These are phyloP conservation scores for Adiantum capillusveneris DNA, from an alignment of 75 land plant species.

Conservation along the genomic window DNA sequence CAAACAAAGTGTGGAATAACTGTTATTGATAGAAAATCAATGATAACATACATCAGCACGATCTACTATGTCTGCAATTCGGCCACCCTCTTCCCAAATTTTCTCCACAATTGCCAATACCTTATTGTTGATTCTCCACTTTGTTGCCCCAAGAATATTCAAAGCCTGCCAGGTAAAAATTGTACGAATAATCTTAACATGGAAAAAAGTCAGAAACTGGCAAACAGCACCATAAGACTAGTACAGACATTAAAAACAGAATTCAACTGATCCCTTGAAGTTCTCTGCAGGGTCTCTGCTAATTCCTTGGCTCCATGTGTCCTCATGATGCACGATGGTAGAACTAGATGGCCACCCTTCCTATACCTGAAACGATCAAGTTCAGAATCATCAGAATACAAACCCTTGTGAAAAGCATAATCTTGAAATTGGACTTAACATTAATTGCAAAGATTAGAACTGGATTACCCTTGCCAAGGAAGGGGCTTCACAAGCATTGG, in stretches of 20 bases:
- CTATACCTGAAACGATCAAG: conserved; percentile 60
- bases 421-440: too few relatives aligned
- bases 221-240: background rate
- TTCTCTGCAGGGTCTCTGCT: conserved; percentile 51
- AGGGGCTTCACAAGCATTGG: conserved; percentile 88
- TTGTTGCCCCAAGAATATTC: conserved; percentile 71
- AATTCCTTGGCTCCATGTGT: conserved; percentile 86
- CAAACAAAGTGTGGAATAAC: too few relatives aligned
- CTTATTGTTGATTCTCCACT: conserved; percentile 77
- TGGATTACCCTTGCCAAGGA: conserved; percentile 90
- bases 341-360: conserved; percentile 68
- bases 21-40: too few relatives aligned
- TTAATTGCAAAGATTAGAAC: too few relatives aligned
- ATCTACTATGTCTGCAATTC: conserved; percentile 74
- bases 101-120: conserved; percentile 69
- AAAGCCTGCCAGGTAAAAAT: conserved; percentile 51
- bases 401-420: background rate
- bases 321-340: conserved; percentile 79
- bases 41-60: conserved; percentile 68
- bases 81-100: conserved; percentile 82
- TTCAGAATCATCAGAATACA: background rate
- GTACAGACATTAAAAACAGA: conserved; percentile 47
- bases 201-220: background rate
- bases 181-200: background rate
- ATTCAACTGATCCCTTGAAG: conserved; percentile 43